Evolutionary conservation across 257 asterid species (phyloP).

Genomic region (Verbena officinalis): DNA sequence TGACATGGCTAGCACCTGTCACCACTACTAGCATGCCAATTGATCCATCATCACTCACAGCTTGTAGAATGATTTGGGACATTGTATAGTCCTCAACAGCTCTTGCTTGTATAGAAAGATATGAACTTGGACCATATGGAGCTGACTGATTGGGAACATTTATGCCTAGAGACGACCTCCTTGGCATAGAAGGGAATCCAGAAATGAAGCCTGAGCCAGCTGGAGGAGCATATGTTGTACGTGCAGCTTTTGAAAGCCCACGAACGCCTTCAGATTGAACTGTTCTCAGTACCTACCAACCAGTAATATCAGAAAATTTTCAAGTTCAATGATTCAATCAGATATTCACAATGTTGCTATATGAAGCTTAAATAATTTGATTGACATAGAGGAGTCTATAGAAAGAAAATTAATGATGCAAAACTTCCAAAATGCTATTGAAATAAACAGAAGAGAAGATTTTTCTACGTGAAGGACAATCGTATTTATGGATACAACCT

Average conservation of each 20-base stretch:
- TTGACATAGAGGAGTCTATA: not conserved
- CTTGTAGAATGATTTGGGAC: slow-evolving; percentile 78
- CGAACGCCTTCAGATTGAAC: slow-evolving; percentile 92
- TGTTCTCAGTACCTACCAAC: slow-evolving; percentile 65
- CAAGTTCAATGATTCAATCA: not conserved
- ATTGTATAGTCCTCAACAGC: slow-evolving; percentile 85
- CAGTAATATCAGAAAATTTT: slow-evolving; percentile 10
- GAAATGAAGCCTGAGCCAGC: slow-evolving; percentile 98
- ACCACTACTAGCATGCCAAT: slow-evolving; percentile 79
- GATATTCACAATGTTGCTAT: not conserved
- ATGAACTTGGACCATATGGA: slow-evolving; percentile 36
- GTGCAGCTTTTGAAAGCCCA: slow-evolving; percentile 72
- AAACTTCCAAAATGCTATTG: slow-evolving; percentile 9
- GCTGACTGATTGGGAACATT: slow-evolving; percentile 53
- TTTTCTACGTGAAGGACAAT: not conserved
- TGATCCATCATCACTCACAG: slow-evolving; percentile 65
- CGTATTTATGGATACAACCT: slow-evolving; percentile 15
- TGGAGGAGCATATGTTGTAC: slow-evolving; percentile 80
- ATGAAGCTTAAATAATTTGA: slow-evolving; percentile 17
- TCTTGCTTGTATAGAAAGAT: slow-evolving; percentile 81
- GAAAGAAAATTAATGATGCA: not conserved
- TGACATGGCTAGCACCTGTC: slow-evolving; percentile 85
- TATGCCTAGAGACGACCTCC: slow-evolving; percentile 59
- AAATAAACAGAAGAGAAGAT: not conserved
- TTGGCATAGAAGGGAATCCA: slow-evolving; percentile 74